A percentile compares a stretch with the other conserved stretches of the same genome.
Conservation (phyloP, 2,329 filamentous ascomycete genomes). For the Chaetomiaceae sp. region DNA sequence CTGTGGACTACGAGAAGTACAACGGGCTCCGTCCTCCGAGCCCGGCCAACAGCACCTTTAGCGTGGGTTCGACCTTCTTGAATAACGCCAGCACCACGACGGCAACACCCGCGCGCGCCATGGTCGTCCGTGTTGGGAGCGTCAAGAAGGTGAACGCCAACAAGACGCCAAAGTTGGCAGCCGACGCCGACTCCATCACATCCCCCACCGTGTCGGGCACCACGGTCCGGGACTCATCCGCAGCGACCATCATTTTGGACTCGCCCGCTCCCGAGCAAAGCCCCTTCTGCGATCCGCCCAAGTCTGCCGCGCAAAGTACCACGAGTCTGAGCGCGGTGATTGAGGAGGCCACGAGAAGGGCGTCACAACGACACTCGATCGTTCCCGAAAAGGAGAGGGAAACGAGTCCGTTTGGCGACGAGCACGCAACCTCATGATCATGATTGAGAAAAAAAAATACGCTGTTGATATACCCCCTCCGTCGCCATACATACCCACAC, state of each 20-base stretch:
- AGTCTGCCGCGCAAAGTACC: slow-evolving; percentile 33
- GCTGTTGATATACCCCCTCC: not conserved
- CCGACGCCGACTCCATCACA: slow-evolving; percentile 24
- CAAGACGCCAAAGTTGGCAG: slow-evolving; percentile 30
- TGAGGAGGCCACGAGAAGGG: slow-evolving; percentile 45
- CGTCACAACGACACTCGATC: slow-evolving; percentile 34
- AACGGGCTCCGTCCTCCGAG: slow-evolving; percentile 46
- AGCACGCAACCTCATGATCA: slow-evolving; percentile 45
- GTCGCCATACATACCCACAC: slow-evolving; percentile 6
- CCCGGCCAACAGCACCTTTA: slow-evolving; percentile 53
- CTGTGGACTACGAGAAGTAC: slow-evolving; percentile 62
- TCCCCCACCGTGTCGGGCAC: slow-evolving; percentile 20
- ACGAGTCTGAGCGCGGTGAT: slow-evolving; percentile 51
- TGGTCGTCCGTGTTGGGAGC: slow-evolving; percentile 55
- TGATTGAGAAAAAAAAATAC: not conserved
- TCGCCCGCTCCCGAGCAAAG: slow-evolving; percentile 49
- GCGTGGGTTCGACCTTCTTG: slow-evolving; percentile 63
- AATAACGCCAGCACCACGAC: slow-evolving; percentile 58
- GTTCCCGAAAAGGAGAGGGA: slow-evolving; percentile 30
- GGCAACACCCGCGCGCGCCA: slow-evolving; percentile 52
- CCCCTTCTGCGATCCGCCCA: slow-evolving; percentile 55
- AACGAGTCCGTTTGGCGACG: slow-evolving; percentile 53
- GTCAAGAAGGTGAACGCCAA: slow-evolving; percentile 40
- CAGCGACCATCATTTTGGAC: slow-evolving; percentile 47
- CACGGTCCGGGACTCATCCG: slow-evolving; percentile 37